Evolutionary conservation across 2,329 filamentous ascomycete species (phyloP).

Genomic region (Arthrinium puccinioides): DNA sequence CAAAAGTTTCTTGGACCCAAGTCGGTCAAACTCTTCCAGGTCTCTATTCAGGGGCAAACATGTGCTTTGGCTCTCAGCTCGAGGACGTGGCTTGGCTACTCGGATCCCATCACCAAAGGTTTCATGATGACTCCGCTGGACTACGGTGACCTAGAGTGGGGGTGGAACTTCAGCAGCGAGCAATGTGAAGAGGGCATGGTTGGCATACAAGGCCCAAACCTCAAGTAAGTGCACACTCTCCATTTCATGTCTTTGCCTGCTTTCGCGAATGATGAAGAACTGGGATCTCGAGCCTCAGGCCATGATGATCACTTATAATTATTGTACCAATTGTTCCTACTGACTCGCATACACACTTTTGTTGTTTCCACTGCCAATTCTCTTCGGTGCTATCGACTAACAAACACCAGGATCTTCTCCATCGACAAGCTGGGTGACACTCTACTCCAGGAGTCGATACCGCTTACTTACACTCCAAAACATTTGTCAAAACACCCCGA

Average conservation of each 20-base stretch:
- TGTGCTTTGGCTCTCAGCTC: conserved; percentile 88
- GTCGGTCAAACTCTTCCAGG: conserved; percentile 80
- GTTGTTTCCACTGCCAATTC: conserved; percentile 4
- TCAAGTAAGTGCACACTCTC: conserved; percentile 55
- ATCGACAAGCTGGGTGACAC: conserved; percentile 82
- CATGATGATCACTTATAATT: conserved; percentile 49
- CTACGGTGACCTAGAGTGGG: conserved; percentile 83
- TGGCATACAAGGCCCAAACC: conserved; percentile 80
- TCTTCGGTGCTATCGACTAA: conserved; percentile 21
- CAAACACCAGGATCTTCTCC: conserved; percentile 66
- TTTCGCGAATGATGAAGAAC: conserved; percentile 55
- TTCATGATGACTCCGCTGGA: conserved; percentile 91
- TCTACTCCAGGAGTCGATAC: conserved; percentile 77
- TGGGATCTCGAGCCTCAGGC: conserved; percentile 49
- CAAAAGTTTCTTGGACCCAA: conserved; percentile 92
- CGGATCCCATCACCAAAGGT: conserved; percentile 75
- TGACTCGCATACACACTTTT: conserved; percentile 45
- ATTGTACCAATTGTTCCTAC: conserved; percentile 94
- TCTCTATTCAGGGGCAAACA: conserved; percentile 77
- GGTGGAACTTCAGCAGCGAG: conserved; percentile 94
- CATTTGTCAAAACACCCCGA: conserved; percentile 84
- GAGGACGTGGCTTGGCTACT: conserved; percentile 92
- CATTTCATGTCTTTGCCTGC: conserved; percentile 20
- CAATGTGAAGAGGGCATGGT: conserved; percentile 92
- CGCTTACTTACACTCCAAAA: conserved; percentile 83